Conservation (phyloP, 2,329 filamentous ascomycete genomes). For the Pestalotiopsis sp. region DNA sequence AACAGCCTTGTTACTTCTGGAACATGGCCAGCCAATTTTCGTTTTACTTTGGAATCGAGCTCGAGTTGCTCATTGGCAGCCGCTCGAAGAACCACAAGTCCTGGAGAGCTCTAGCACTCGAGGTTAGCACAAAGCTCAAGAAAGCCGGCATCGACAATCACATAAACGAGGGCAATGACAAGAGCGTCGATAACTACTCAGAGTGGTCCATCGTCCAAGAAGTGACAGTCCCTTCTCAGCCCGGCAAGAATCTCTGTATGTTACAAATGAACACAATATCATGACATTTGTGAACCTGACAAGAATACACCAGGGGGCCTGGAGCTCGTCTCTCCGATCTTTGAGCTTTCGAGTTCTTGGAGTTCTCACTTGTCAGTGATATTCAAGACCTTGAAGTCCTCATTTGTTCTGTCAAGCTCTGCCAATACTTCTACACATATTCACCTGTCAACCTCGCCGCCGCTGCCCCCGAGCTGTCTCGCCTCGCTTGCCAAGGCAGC, state of each 20-base stretch:
- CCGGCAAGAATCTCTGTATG: conserved; percentile 34
- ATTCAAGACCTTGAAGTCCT: conserved; percentile 29
- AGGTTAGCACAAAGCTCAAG: conserved; percentile 33
- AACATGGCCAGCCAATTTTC: conserved; percentile 13
- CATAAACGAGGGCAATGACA: conserved; percentile 31
- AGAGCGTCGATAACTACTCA: conserved; percentile 32
- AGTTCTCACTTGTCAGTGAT: conserved; percentile 31
- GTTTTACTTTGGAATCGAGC: conserved; percentile 37
- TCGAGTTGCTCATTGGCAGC: conserved; percentile 38
- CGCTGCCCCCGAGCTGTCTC: conserved; percentile 26
- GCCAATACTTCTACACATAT: conserved; percentile 39
- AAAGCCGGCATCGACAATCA: conserved; percentile 37
- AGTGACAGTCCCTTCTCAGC: conserved; percentile 36
- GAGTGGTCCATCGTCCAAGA: conserved; percentile 41
- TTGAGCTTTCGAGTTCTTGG: conserved; percentile 30
- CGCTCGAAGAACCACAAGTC: conserved; percentile 33
- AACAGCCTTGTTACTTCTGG: background rate
- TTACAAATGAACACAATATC: background rate
- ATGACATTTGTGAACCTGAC: background rate
- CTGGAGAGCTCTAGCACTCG: conserved; percentile 37
- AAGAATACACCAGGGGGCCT: conserved; percentile 26
- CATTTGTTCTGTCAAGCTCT: conserved; percentile 27
- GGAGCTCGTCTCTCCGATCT: conserved; percentile 40
- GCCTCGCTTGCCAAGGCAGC: conserved; percentile 32
- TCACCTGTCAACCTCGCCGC: conserved; percentile 32